A percentile compares a stretch with the other conserved stretches of the same genome.
phyloP scores from a whole-genome alignment of 2,329 filamentous ascomycete genomes.

The Fusarium piperis region DNA sequence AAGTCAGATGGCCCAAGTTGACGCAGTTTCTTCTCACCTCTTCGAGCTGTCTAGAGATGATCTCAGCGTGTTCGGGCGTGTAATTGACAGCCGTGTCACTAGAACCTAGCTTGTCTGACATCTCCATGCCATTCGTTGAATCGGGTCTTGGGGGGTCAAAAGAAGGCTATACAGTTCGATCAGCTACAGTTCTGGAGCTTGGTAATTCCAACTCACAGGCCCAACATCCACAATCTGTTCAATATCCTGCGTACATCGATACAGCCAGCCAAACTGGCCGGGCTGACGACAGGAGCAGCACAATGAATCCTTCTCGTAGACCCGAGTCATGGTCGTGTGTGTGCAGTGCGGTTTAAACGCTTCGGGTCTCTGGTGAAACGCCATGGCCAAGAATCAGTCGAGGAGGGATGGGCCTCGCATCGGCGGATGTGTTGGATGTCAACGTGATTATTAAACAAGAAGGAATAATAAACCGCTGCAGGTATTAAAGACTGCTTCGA shows the following conservation, averaged over 20 bases:
- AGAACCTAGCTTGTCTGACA: conserved; percentile 56
- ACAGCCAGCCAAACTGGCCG: conserved; percentile 76
- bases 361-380: conserved; percentile 16
- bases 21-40: conserved; percentile 48
- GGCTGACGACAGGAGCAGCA: conserved; percentile 68
- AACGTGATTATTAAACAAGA: neutral
- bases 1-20: conserved; percentile 38
- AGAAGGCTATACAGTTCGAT: conserved; percentile 32
- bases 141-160: conserved; percentile 50
- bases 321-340: conserved; percentile 73
- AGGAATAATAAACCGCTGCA: neutral
- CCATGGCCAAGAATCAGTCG: conserved; percentile 16
- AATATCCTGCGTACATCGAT: conserved; percentile 74
- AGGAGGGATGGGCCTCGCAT: neutral
- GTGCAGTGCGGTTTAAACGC: conserved; percentile 62
- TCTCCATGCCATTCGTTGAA: conserved; percentile 47
- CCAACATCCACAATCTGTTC: conserved; percentile 52
- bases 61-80: conserved; percentile 56
- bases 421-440: neutral
- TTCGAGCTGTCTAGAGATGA: conserved; percentile 60
- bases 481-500: neutral
- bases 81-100: conserved; percentile 58
- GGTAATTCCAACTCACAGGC: conserved; percentile 15
- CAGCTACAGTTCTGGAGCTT: neutral
- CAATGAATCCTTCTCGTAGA: conserved; percentile 62